Base-by-base conservation (phyloP, 2,329 filamentous ascomycete species). In the Ceratocystis colombiana region DNA sequence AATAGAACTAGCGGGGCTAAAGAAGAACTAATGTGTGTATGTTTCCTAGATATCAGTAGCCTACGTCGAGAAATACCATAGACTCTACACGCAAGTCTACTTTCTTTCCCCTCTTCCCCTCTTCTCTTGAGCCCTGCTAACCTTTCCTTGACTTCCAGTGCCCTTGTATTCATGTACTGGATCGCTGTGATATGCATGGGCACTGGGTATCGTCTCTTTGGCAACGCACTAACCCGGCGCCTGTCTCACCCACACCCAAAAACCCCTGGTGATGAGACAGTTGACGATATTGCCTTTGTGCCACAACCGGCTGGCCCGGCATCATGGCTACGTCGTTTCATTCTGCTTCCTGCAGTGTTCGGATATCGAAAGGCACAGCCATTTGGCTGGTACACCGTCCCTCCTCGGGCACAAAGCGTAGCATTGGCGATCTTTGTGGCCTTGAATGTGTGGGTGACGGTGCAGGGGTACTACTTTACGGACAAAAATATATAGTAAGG, bases 311-410 rank as follows among this genome's bases (percentile, higher is more conserved):
- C 67, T 25, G 53, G 46, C n/a, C 30, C 64, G 1, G 70, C 68
- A 4, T 68, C 69, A 0, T 77, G 75, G 73, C 41, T 76, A 17
- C 72, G 74, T 53, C 72, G 73, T 37, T 72, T 73, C 2, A 57
- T 79, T 0, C 71, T 72, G 0, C 68, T 78, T 0, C 78, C 78
- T 0, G 78, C 79, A 0, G 76, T 77, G 0, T 79, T 80, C 61
- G 79, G 79, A 0, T 72, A 76, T 44, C 73, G 73, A 17, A 77
- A 74, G 64, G 74, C 78, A 0, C 76, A 79, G 50, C 77, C 77
- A 25, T 73, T 78, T 2, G 76, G 77, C 37, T 79, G 77, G 74
- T 77, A 75, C 64, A 79, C 78, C 0, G 73, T 79, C 0, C 78
- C 78, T 0, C 76, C 77, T 0, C 71, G 77, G 2, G 70, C 79